Conservation (phyloP, 495 filamentous ascomycete species). For the Xylaria castorea region DNA sequence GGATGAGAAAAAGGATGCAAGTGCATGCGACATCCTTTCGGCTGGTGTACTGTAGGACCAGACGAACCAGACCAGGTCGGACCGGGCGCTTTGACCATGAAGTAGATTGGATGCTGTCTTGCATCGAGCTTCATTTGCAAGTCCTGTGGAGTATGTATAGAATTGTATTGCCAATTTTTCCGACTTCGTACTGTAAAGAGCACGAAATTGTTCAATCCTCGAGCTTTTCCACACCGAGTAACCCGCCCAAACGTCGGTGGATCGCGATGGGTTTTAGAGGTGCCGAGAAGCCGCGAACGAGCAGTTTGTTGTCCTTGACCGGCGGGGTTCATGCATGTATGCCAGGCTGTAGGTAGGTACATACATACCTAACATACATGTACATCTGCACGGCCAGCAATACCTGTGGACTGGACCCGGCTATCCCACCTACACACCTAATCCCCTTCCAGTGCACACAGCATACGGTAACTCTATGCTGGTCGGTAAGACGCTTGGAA, state of each 20-base stretch:
- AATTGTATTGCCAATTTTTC: not conserved
- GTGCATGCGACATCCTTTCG: not conserved
- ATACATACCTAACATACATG: too few species aligned
- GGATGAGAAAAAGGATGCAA: not conserved
- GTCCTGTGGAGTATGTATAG: too few species aligned
- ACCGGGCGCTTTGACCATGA: not conserved
- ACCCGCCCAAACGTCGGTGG: not conserved
- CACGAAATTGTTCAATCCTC: not conserved
- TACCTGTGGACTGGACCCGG: not conserved
- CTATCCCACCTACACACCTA: not conserved
- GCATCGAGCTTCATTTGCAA: not conserved
- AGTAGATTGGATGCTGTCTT: not conserved
- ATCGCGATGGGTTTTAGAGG: not conserved
- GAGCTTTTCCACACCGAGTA: not conserved
- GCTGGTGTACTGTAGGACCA: too few species aligned
- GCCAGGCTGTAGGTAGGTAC: not conserved
- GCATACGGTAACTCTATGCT: not conserved
- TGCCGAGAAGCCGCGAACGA: constrained; percentile 11
- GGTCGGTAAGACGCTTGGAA: not conserved
- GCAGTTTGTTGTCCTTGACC: not conserved
- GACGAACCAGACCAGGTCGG: not conserved
- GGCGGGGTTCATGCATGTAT: constrained; percentile 17
- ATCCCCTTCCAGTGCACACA: constrained; percentile 4
- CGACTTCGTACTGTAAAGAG: not conserved
- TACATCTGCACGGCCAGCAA: not conserved